phyloP scores from a whole-genome alignment of 495 filamentous ascomycete genomes.

The Pseudoneurospora amorphoporcata region DNA sequence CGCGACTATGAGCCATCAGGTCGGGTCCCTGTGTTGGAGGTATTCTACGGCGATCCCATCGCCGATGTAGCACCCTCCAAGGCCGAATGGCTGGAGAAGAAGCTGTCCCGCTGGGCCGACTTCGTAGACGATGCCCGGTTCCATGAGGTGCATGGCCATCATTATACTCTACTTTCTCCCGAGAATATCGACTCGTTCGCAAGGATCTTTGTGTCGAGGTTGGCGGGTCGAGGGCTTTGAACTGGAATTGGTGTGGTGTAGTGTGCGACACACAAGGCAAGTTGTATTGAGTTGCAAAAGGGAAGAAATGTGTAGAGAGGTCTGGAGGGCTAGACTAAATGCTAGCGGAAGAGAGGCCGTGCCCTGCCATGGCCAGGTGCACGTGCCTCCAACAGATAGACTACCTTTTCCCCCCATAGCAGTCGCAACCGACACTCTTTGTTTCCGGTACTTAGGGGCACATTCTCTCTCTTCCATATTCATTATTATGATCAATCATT shows the following conservation, averaged over 20 bases:
- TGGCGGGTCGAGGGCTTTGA: slow-evolving; percentile 17
- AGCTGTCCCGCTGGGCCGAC: slow-evolving; percentile 34
- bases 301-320: too few relatives aligned
- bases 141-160: slow-evolving; percentile 26
- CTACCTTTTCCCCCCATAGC: too few relatives aligned
- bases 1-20: slow-evolving; percentile 42
- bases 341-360: too few relatives aligned
- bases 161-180: slow-evolving; percentile 33
- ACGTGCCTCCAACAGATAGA: too few relatives aligned
- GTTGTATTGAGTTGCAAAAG: too few relatives aligned
- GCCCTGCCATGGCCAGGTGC: too few relatives aligned
- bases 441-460: too few relatives aligned
- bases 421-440: too few relatives aligned
- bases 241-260: not conserved
- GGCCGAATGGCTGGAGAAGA: slow-evolving; percentile 33
- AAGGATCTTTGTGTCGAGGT: slow-evolving; percentile 15
- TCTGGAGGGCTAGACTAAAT: too few relatives aligned
- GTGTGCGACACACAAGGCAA: too few relatives aligned
- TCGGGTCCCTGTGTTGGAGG: slow-evolving; percentile 33
- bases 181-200: slow-evolving; percentile 26
- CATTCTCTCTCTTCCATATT: too few relatives aligned
- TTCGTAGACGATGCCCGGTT: slow-evolving; percentile 24
- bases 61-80: slow-evolving; percentile 26
- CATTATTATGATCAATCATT: too few relatives aligned
- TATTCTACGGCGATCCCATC: slow-evolving; percentile 39